phyloP scores from a whole-genome alignment of 768 basidiomycete species.

The Rhizopogon vesiculosus region DNA sequence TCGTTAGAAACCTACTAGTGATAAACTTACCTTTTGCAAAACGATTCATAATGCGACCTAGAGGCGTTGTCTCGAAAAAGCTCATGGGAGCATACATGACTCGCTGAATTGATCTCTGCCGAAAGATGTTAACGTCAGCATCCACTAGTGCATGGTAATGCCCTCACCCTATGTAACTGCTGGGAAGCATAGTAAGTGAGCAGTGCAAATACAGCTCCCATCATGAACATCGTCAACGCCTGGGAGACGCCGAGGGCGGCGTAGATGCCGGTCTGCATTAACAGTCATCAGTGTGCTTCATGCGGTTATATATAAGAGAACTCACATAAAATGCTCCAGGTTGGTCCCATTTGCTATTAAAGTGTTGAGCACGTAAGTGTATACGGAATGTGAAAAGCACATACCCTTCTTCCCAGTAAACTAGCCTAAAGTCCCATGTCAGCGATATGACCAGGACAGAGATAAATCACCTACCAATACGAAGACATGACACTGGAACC shows the following conservation, averaged over 20 bases:
- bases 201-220: constrained; percentile 59
- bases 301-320: constrained; percentile 22
- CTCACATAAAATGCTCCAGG: constrained; percentile 69
- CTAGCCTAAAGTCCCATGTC: constrained; percentile 77
- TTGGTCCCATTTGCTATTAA: constrained; percentile 46
- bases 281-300: neutral
- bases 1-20: too few relatives aligned
- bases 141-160: neutral
- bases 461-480: too few relatives aligned
- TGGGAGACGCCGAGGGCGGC: constrained; percentile 68
- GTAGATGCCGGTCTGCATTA: constrained; percentile 72
- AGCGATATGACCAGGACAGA: too few relatives aligned
- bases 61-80: too few relatives aligned
- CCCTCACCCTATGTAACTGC: constrained; percentile 51
- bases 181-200: constrained; percentile 78
- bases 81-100: too few relatives aligned
- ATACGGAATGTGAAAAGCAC: constrained; percentile 10
- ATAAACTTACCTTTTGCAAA: too few relatives aligned
- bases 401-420: constrained; percentile 59
- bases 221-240: constrained; percentile 62
- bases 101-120: too few relatives aligned
- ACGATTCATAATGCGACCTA: too few relatives aligned
- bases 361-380: neutral
- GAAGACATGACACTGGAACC: too few relatives aligned
- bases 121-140: neutral